phyloP scores from a whole-genome alignment of 2,329 filamentous ascomycete genomes.

The Colletotrichum neosansevieriae region DNA sequence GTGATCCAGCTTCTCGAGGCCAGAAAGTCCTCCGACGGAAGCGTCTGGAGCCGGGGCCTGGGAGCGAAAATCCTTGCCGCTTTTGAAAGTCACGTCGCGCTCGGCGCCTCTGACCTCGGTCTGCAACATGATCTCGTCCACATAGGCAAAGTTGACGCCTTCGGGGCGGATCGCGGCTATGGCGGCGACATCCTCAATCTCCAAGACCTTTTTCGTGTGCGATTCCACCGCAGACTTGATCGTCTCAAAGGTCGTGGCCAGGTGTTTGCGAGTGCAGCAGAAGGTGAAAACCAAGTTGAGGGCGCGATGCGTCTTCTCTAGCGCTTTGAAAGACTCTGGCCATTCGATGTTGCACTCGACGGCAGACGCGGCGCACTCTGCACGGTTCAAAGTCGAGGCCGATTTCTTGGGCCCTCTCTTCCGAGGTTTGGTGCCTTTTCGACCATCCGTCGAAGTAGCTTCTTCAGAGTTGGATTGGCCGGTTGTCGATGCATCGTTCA shows the following conservation, averaged over 20 bases:
- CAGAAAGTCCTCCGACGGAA: constrained; percentile 68
- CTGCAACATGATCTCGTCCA: constrained; percentile 86
- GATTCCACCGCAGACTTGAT: constrained; percentile 87
- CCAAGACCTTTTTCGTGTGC: constrained; percentile 79
- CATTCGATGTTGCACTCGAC: constrained; percentile 65
- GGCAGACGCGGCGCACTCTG: constrained; percentile 30
- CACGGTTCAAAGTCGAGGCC: constrained; percentile 28
- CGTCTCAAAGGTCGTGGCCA: constrained; percentile 91
- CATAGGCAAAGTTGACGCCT: constrained; percentile 85
- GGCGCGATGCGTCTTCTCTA: constrained; percentile 84
- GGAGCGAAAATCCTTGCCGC: constrained; percentile 63
- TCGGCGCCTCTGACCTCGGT: constrained; percentile 80
- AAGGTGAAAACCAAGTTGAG: constrained; percentile 96
- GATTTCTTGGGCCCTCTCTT: constrained; percentile 38
- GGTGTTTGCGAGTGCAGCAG: constrained; percentile 90
- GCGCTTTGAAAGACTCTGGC: constrained; percentile 78
- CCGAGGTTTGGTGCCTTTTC: constrained; percentile 12
- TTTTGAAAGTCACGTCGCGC: constrained; percentile 73
- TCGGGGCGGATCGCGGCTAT: constrained; percentile 83
- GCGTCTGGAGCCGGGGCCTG: constrained; percentile 65
- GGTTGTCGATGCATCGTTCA: background rate
- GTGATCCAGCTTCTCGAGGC: constrained; percentile 56
- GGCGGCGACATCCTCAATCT: constrained; percentile 83
- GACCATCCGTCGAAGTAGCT: background rate
- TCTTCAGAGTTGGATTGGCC: background rate